Evolutionary conservation across 176 grass and related monocot species (phyloP).

Genomic region (Oryza meyeriana): DNA sequence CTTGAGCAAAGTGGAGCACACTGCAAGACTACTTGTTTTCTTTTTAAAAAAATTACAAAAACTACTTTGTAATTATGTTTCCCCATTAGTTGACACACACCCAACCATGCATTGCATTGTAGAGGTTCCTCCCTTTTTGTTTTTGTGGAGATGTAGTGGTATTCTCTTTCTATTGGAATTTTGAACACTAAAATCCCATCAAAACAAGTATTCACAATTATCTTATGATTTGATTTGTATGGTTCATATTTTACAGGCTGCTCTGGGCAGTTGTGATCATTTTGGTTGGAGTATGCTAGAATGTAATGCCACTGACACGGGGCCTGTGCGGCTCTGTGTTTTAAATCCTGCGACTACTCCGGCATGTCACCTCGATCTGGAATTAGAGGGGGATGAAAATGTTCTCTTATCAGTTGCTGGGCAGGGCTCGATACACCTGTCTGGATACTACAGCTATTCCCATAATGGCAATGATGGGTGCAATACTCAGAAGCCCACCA

Average conservation of each 20-base stretch:
- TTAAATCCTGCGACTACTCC: constrained; percentile 13
- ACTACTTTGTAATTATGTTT: no score
- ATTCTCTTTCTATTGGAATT: no score
- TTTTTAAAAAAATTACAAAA: no score
- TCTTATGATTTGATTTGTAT: no score
- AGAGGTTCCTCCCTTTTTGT: no score
- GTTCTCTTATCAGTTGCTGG: constrained; percentile 52
- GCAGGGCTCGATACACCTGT: constrained; percentile 36
- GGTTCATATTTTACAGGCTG: not conserved
- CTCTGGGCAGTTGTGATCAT: not conserved
- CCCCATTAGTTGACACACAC: no score
- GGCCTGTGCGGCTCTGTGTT: constrained; percentile 36
- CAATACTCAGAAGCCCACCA: constrained; percentile 2
- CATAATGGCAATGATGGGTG: not conserved
- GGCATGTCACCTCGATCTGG: constrained; percentile 42
- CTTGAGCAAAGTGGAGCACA: no score
- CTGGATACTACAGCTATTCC: constrained; percentile 32
- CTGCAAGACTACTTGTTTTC: no score
- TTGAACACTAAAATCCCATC: no score
- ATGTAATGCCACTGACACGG: constrained; percentile 38
- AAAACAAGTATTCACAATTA: no score
- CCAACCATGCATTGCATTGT: no score
- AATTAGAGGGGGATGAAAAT: constrained; percentile 53
- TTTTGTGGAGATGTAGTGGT: no score
- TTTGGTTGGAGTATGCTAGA: constrained; percentile 26